These are phyloP conservation scores for Selaginella tamariscina DNA, from an alignment of 75 land plant genomes.

Conservation along the genomic window DNA sequence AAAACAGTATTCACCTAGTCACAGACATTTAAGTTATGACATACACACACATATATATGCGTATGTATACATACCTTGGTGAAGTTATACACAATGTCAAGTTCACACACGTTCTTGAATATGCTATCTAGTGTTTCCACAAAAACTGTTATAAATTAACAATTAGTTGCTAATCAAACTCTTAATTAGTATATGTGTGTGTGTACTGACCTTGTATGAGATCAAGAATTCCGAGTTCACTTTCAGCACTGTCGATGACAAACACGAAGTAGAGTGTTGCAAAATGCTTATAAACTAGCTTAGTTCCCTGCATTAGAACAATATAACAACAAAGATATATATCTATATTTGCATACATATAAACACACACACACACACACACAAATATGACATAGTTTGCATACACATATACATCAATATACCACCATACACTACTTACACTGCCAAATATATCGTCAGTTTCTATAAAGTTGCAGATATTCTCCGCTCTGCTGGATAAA, in stretches of 20 bases:
- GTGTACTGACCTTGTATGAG: conserved; percentile 97
- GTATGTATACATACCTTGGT: conserved; percentile 62
- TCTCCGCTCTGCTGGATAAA: conserved; percentile 66
- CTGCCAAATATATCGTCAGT: conserved; percentile 72
- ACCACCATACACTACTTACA: conserved; percentile 31
- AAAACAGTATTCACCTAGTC: conserved; percentile 80
- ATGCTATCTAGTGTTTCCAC: conserved; percentile 91
- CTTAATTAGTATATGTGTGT: neutral
- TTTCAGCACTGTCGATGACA: conserved; percentile 80
- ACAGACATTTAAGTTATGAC: neutral
- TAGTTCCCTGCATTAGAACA: conserved; percentile 47
- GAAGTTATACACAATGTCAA: conserved; percentile 86
- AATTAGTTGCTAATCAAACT: neutral
- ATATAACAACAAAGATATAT: neutral
- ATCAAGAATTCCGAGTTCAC: conserved; percentile 94
- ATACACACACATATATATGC: neutral
- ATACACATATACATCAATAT: conserved; percentile 6
- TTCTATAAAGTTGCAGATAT: conserved; percentile 73
- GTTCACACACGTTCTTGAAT: conserved; percentile 98
- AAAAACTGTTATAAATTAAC: conserved; percentile 49
- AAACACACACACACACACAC: neutral
- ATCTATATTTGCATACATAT: neutral
- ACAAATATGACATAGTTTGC: neutral
- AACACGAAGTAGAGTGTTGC: conserved; percentile 91
- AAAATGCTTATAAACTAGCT: conserved; percentile 85